Base-by-base conservation (phyloP, 225 moss, liverwort and hornwort genomes). In the Antitrichia curtipendula region DNA sequence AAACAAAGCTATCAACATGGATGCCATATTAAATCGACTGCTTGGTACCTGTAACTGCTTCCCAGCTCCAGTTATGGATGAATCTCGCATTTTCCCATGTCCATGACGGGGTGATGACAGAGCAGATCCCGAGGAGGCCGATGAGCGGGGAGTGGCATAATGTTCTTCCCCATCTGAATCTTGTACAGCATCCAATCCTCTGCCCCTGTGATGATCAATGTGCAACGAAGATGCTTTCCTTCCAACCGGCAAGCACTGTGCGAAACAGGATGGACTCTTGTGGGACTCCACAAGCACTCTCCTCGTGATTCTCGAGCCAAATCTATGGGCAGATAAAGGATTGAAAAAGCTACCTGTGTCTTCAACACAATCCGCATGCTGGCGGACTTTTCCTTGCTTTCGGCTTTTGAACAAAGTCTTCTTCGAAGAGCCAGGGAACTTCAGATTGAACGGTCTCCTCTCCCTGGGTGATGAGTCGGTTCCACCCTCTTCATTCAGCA, bases 11-110 rank as follows among this genome's bases (percentile, higher is more conserved):
- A 92, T 82, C 58, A 93, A 82, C 88, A 93, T 88, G 32, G 89
- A 87, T 78, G 92, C 93, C 90, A 92, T 90, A 29, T 66, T 76
- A 66, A 92, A 86, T 62, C 86, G 86, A 49, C 82, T 87, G 84
- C 81, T 84, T 78, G 83, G 73, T 41, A 38, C 41, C 60, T 89
- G 84, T 19, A 62, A 38, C 56, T 87, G 85, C 60, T 53, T 75
- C 53, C 66, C 56, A 34, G 68, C 79, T 64, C 50, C 49, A 56
- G 60, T 61, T 68, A 5, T 63, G 31, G 76, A 72, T 62, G 78
- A 64, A 47, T 81, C 34, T 57, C 53, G 49, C 31, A 34, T 28
- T 64, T 34, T 75, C 43, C 56, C 61, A 87, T 85, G 69, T 25
- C 62, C 81, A 77, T 69, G 59, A 47, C 75, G 41, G 23, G 81